Evolutionary conservation across 2,329 filamentous ascomycete species (phyloP).

Genomic region (Sporothrix mexicana): DNA sequence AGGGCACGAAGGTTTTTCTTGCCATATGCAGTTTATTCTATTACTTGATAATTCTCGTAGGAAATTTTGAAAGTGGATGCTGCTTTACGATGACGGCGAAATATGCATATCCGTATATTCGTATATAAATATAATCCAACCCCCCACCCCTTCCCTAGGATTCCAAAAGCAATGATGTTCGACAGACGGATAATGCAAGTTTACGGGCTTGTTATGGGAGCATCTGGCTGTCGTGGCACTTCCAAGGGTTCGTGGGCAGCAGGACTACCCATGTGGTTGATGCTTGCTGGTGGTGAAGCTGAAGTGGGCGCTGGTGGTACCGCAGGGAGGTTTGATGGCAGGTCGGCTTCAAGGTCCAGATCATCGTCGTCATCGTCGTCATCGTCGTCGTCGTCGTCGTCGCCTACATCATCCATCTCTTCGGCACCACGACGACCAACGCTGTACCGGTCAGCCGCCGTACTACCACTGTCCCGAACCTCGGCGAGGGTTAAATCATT

Average conservation of each 20-base stretch:
- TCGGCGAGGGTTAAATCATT: constrained; percentile 25
- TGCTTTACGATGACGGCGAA: too few species aligned
- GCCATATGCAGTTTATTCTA: too few species aligned
- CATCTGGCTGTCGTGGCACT: not conserved
- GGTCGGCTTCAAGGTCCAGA: constrained; percentile 22
- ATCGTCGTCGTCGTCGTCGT: constrained; percentile 9
- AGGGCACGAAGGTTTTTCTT: too few species aligned
- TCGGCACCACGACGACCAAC: too few species aligned
- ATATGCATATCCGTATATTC: too few species aligned
- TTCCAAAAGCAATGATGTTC: not conserved
- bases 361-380: constrained; percentile 22
- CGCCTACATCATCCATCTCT: not conserved
- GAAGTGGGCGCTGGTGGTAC: constrained; percentile 38
- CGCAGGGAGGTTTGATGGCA: constrained; percentile 28
- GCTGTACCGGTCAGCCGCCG: not conserved
- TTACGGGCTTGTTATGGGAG: not conserved
- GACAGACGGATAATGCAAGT: not conserved
- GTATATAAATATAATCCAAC: too few species aligned
- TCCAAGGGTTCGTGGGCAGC: constrained; percentile 48
- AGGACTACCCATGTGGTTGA: constrained; percentile 48
- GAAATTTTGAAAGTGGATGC: too few species aligned
- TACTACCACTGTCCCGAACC: constrained; percentile 17
- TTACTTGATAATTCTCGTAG: too few species aligned
- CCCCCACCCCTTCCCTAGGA: too few species aligned
- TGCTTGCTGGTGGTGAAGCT: constrained; percentile 35